Evolutionary conservation across 1,284 basidiomycete genomes (phyloP).

Genomic region (Inonotus hispidus): DNA sequence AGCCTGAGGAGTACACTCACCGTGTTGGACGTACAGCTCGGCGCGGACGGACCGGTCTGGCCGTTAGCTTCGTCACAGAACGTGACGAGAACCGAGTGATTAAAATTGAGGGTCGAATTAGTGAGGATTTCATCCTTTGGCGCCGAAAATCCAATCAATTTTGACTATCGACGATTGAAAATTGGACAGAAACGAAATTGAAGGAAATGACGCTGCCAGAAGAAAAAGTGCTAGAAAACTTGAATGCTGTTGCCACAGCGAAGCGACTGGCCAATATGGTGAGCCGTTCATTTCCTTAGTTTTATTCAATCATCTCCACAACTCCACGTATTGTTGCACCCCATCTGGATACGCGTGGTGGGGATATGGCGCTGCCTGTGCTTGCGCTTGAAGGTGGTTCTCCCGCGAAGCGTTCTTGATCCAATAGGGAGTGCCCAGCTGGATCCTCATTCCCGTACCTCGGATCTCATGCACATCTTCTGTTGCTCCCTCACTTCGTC

Average conservation of each 20-base stretch:
- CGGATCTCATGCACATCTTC: not conserved
- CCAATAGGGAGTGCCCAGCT: not conserved
- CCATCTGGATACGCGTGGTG: not conserved
- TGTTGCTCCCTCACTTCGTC: not conserved
- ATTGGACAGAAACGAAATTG: slow-evolving; percentile 60
- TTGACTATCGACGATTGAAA: not conserved
- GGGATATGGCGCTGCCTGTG: not conserved
- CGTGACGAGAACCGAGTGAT: slow-evolving; percentile 83
- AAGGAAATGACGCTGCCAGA: slow-evolving; percentile 75
- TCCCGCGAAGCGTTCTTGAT: not conserved
- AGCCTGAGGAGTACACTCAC: slow-evolving; percentile 75
- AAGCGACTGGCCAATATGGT: slow-evolving; percentile 95
- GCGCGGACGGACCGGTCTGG: slow-evolving; percentile 85
- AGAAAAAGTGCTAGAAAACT: slow-evolving; percentile 74
- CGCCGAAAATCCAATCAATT: not conserved
- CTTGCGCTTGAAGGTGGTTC: not conserved
- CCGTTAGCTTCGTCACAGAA: slow-evolving; percentile 94
- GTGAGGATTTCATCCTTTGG: slow-evolving; percentile 33
- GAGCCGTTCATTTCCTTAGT: slow-evolving; percentile 8
- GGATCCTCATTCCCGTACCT: not conserved
- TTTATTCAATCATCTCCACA: not conserved
- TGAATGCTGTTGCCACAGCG: slow-evolving; percentile 88
- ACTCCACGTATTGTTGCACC: not conserved
- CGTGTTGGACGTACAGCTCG: slow-evolving; percentile 90
- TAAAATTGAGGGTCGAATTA: slow-evolving; percentile 82